Evolutionary conservation across 257 asterid species (phyloP), one percentile per base, ranked within the genome.

Genomic region (Nicotiana tomentosiformis): DNA sequence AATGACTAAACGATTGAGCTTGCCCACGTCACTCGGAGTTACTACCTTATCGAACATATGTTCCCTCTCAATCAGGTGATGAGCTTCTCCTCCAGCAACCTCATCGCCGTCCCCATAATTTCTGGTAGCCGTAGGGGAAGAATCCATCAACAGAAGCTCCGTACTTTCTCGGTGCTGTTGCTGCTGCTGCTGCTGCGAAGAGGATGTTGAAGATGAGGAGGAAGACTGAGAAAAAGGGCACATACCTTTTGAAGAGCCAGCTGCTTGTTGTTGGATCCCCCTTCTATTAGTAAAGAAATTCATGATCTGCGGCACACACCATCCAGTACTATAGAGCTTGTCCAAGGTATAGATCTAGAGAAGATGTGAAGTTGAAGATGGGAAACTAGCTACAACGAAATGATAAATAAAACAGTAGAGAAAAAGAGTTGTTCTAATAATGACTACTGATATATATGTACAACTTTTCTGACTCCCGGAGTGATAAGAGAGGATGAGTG

Each of bases 1-100:
- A 11, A 95, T 95, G 5, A 95, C 99, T 4, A 95, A 80, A 11
- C 99, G 87, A 67, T 95, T 95, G 37, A 95, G 94, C 77, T 95
- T 95, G 2, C 99, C 99, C 29, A 95, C 99, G 65, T 95, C 99
- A 83, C 99, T 95, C 0, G 99, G 99, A 0, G 99, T 95, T 5
- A 95, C 99, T 1, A 94, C 99, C 80, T 96, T 96, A 80, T 96
- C 99, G 77, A 96, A 96, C 99, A 96, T 96, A 85, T 96, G 99
- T 84, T 96, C 98, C 33, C 91, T 85, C 84, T 93, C 94, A 7
- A 89, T 82, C 14, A 23, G 37, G 26, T 20, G 60, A 68, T 46
- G 29, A n/a, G 18, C 89, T 80, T 37, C 76, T 43, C 51, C 51
- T 1, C 11, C 83, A 66, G 12, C 74, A 15, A 66, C 7, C 46